These are phyloP conservation scores for Malus sieversii DNA, from an alignment of 306 rosid species.

Conservation along the genomic window DNA sequence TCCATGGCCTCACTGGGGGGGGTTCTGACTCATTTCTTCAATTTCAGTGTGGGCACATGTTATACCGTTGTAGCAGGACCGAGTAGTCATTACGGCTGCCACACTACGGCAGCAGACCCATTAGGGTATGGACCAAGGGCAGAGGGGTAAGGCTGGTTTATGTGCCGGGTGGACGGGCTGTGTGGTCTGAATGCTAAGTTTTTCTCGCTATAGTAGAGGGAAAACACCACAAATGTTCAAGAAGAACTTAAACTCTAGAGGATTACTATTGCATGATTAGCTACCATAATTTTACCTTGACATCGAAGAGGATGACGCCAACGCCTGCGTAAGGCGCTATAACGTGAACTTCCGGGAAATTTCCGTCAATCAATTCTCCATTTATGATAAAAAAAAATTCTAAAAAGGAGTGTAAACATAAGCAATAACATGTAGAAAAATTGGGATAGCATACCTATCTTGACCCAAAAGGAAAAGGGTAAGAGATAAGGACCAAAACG, in stretches of 20 bases:
- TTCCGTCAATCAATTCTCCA: slow-evolving; percentile 20
- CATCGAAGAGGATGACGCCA: too few relatives aligned
- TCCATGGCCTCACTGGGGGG: slow-evolving; percentile 16
- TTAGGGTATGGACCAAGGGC: too few relatives aligned
- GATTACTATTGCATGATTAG: slow-evolving; percentile 28
- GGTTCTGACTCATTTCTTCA: slow-evolving; percentile 9
- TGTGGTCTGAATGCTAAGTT: neutral
- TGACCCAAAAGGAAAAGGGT: slow-evolving; percentile 23
- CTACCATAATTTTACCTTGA: slow-evolving; percentile 5
- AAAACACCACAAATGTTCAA: neutral
- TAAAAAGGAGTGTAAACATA: slow-evolving; percentile 12
- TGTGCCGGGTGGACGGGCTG: too few relatives aligned
- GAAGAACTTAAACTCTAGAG: neutral
- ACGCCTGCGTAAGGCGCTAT: too few relatives aligned
- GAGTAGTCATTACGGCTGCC: too few relatives aligned
- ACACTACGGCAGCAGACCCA: too few relatives aligned
- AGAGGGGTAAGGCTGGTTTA: too few relatives aligned
- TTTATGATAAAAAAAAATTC: slow-evolving; percentile 1
- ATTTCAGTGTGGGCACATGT: neutral
- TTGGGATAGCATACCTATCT: slow-evolving; percentile 28
- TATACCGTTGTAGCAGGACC: neutral
- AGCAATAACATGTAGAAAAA: slow-evolving; percentile 4
- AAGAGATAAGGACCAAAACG: slow-evolving; percentile 16
- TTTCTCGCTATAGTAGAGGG: neutral
- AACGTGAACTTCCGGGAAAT: slow-evolving; percentile 23